Percentiles rank a stretch among this genome's conserved stretches.
Evolutionary conservation across 805 yeast genomes (phyloP).

Genomic region (Saturnispora zaruensis): DNA sequence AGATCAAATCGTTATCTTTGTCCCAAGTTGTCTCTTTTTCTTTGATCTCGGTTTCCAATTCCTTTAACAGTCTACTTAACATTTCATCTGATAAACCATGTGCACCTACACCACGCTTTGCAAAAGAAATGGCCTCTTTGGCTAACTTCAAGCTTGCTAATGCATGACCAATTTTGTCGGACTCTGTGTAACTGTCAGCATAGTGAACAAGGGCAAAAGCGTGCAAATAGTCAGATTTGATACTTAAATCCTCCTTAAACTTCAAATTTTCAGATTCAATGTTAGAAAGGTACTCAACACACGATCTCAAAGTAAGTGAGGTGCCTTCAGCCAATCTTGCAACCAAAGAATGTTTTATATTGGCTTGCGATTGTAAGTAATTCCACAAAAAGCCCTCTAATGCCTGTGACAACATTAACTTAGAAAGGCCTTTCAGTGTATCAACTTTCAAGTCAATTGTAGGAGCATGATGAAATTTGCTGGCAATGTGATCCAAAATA

Average conservation of each 20-base stretch:
- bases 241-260: constrained; percentile 46
- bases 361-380: constrained; percentile 37
- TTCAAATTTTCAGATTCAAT: constrained; percentile 23
- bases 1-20: constrained; percentile 85
- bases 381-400: constrained; percentile 75
- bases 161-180: constrained; percentile 64
- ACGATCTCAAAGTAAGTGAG: constrained; percentile 43
- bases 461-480: constrained; percentile 85
- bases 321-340: constrained; percentile 67
- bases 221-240: constrained; percentile 47
- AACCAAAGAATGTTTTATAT: constrained; percentile 57
- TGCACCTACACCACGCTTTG: not conserved
- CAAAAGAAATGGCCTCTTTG: not conserved
- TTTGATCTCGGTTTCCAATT: constrained; percentile 14
- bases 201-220: constrained; percentile 56
- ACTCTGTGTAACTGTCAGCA: constrained; percentile 44
- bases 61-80: not conserved
- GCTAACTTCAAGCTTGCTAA: constrained; percentile 51
- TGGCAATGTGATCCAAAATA: constrained; percentile 58
- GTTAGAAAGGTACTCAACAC: constrained; percentile 37
- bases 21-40: constrained; percentile 34
- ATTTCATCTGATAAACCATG: not conserved
- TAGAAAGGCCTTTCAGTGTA: constrained; percentile 53
- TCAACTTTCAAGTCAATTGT: constrained; percentile 65
- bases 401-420: constrained; percentile 74